A percentile compares a stretch with the other conserved stretches of the same genome.
Evolutionary conservation across 1,139 yeast genomes (phyloP).

Genomic region (Debaryomyces subglobosus): DNA sequence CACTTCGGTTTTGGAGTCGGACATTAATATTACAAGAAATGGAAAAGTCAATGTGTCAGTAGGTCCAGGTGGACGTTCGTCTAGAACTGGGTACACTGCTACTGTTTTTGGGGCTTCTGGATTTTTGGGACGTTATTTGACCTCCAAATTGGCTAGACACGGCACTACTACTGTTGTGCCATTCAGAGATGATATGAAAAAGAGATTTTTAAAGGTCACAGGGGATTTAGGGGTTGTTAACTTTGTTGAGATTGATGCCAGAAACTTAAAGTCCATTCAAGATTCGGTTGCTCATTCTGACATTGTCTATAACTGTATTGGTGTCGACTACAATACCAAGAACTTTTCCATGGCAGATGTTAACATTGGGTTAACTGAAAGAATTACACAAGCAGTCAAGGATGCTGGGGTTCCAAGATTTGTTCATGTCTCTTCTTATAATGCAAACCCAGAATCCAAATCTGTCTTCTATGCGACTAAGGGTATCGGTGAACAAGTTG

Average conservation of each 20-base stretch:
- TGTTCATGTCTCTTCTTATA: conserved; percentile 79
- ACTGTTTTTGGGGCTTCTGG: conserved; percentile 89
- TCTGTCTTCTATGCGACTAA: conserved; percentile 79
- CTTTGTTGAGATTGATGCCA: conserved; percentile 79
- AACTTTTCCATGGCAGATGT: conserved; percentile 83
- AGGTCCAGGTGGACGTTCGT: conserved; percentile 84
- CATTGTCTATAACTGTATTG: conserved; percentile 79
- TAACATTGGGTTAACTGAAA: conserved; percentile 75
- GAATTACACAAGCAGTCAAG: conserved; percentile 75
- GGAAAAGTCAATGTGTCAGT: conserved; percentile 73
- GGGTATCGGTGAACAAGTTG: conserved; percentile 77
- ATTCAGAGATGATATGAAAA: conserved; percentile 77
- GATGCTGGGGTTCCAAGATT: conserved; percentile 76
- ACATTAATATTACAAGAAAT: conserved; percentile 71
- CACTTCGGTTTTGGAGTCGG: conserved; percentile 52
- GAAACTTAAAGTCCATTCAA: conserved; percentile 76
- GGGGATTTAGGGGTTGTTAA: conserved; percentile 91
- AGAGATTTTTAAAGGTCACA: conserved; percentile 76
- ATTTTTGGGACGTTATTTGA: conserved; percentile 73
- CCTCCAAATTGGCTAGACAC: conserved; percentile 75
- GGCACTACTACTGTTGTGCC: conserved; percentile 82
- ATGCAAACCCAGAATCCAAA: conserved; percentile 69
- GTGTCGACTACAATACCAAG: conserved; percentile 77
- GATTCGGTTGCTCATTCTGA: conserved; percentile 82
- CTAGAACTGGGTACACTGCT: conserved; percentile 89